phyloP scores from a whole-genome alignment of 768 basidiomycete species.

The Boletus rufocinnamomeus region DNA sequence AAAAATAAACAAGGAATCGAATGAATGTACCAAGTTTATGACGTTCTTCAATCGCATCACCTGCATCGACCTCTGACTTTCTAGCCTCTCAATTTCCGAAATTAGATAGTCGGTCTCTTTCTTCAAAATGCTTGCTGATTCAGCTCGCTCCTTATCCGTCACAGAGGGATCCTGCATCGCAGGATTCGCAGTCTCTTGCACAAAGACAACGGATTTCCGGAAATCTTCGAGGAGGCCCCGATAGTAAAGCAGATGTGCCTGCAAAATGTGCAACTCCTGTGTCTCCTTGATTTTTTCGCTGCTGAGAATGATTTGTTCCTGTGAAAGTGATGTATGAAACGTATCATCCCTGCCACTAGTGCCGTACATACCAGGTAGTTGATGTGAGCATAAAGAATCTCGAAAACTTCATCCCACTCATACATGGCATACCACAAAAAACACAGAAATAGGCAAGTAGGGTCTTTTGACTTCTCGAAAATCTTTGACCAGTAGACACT shows the following conservation, averaged over 20 bases:
- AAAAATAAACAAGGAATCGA: background rate
- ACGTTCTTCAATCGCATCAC: conserved; percentile 34
- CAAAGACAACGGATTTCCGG: conserved; percentile 50
- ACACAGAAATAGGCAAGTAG: conserved; percentile 55
- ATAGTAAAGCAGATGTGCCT: conserved; percentile 61
- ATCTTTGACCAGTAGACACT: conserved; percentile 38
- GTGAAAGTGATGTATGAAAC: background rate
- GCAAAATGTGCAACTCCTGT: conserved; percentile 54
- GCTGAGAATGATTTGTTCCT: conserved; percentile 49
- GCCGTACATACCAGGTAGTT: conserved; percentile 45
- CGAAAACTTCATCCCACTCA: conserved; percentile 62
- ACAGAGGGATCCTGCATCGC: conserved; percentile 38
- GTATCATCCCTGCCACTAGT: background rate
- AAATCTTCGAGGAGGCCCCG: conserved; percentile 56
- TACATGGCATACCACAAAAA: conserved; percentile 63
- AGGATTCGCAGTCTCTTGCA: conserved; percentile 51
- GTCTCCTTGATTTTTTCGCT: conserved; percentile 47
- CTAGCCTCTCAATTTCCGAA: conserved; percentile 51
- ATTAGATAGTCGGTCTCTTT: conserved; percentile 50
- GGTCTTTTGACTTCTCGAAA: conserved; percentile 39
- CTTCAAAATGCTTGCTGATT: conserved; percentile 39
- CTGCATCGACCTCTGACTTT: conserved; percentile 36
- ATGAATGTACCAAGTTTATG: conserved; percentile 32
- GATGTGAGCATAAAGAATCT: conserved; percentile 51
- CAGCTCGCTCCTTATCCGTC: conserved; percentile 4